phyloP scores from a whole-genome alignment of 345 rosid species.

The Pistacia atlantica region DNA sequence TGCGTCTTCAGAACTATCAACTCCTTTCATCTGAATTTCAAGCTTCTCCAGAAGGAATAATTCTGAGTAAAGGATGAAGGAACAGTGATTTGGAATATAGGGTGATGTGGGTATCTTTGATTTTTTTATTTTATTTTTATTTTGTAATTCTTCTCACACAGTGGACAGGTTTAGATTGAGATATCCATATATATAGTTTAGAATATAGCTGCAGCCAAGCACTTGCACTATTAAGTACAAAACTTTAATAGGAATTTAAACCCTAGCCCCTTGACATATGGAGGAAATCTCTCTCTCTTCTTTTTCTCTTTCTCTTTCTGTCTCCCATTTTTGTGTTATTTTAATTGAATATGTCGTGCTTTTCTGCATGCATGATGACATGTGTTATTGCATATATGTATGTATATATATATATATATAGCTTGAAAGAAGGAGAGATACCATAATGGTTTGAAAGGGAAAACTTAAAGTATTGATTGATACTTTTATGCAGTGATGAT shows the following conservation, averaged over 20 bases:
- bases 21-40: slow-evolving; percentile 12
- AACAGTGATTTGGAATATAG: slow-evolving; percentile 37
- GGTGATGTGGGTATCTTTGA: slow-evolving; percentile 26
- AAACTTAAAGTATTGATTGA: background rate
- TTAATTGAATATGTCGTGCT: background rate
- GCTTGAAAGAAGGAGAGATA: background rate
- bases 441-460: background rate
- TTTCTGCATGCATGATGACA: slow-evolving; percentile 16
- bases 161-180: background rate
- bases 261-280: slow-evolving; percentile 38
- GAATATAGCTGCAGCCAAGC: slow-evolving; percentile 8
- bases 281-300: slow-evolving; percentile 10
- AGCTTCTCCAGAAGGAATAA: slow-evolving; percentile 28
- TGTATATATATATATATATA: background rate
- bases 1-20: slow-evolving; percentile 27
- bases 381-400: slow-evolving; percentile 12
- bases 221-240: slow-evolving; percentile 14
- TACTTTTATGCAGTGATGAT: background rate
- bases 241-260: slow-evolving; percentile 19
- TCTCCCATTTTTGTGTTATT: background rate
- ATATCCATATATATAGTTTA: slow-evolving; percentile 1
- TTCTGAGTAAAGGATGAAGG: slow-evolving; percentile 31
- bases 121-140: background rate
- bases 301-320: background rate
- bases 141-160: slow-evolving; percentile 5